Percentiles rank a stretch among this genome's conserved stretches.
These are phyloP conservation scores for Xylaria sp. DNA, from an alignment of 2,329 filamentous ascomycete species.

Conservation along the genomic window DNA sequence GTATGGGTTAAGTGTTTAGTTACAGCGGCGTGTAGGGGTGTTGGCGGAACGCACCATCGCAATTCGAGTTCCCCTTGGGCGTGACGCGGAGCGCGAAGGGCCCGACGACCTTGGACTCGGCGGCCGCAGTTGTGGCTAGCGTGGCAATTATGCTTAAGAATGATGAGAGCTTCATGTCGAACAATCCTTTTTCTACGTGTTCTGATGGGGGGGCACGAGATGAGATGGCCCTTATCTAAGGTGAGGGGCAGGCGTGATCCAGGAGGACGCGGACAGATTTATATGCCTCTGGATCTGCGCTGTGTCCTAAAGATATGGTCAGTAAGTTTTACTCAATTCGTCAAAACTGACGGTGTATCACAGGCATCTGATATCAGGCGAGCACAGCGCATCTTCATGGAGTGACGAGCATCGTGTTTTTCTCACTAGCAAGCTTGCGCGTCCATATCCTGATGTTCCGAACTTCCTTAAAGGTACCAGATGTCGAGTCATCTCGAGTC, in stretches of 20 bases:
- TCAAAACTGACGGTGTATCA: no score
- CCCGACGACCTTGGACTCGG: conserved; percentile 17
- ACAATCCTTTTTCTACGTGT: no score
- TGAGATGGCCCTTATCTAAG: neutral
- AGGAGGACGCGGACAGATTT: neutral
- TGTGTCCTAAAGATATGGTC: neutral
- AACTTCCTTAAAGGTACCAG: neutral
- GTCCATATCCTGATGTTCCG: neutral
- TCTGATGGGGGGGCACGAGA: no score
- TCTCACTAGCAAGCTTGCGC: conserved; percentile 4
- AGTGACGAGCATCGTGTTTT: neutral
- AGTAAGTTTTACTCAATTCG: no score
- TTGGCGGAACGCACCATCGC: conserved; percentile 24
- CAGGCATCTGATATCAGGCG: neutral
- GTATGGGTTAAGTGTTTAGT: no score
- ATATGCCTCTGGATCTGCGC: conserved; percentile 13
- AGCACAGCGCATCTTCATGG: neutral
- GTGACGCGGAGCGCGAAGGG: conserved; percentile 27
- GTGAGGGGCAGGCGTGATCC: neutral
- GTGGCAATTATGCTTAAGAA: neutral
- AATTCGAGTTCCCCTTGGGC: conserved; percentile 8
- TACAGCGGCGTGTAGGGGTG: no score
- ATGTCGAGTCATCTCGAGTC: neutral
- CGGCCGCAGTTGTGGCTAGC: neutral
- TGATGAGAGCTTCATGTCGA: conserved; percentile 14